Conservation (phyloP, 2,329 filamentous ascomycete species). For the Fusarium odoratissimum region DNA sequence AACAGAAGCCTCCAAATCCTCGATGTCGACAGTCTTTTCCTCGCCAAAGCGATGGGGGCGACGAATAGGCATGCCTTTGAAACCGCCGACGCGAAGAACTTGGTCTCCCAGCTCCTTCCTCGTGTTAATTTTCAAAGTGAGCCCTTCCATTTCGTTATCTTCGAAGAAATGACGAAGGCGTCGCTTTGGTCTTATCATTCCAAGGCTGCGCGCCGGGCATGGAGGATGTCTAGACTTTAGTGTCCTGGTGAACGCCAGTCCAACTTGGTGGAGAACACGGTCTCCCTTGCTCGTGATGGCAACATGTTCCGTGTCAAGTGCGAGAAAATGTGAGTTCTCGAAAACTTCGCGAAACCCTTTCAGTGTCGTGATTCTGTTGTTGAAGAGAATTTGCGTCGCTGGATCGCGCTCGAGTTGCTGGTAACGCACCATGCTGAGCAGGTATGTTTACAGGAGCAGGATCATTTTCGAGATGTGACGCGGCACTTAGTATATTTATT, state of each 20-base stretch:
- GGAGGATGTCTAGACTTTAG: not conserved
- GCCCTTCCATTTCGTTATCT: not conserved
- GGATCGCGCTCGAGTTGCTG: slow-evolving; percentile 43
- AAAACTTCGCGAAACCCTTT: not conserved
- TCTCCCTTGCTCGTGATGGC: slow-evolving; percentile 62
- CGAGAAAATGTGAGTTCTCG: slow-evolving; percentile 57
- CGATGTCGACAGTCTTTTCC: not conserved
- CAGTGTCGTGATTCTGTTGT: slow-evolving; percentile 16
- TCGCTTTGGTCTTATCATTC: not conserved
- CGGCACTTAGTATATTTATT: too few relatives aligned
- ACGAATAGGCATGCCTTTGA: slow-evolving; percentile 9
- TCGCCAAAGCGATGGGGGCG: slow-evolving; percentile 24
- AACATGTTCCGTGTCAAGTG: slow-evolving; percentile 65
- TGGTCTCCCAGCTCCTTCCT: not conserved
- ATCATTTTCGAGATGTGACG: too few relatives aligned
- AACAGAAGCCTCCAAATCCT: not conserved
- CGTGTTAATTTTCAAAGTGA: slow-evolving; percentile 14
- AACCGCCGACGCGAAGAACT: not conserved
- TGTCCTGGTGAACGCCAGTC: slow-evolving; percentile 14
- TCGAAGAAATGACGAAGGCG: slow-evolving; percentile 3
- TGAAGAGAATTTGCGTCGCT: slow-evolving; percentile 17
- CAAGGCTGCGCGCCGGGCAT: not conserved
- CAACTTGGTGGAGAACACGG: slow-evolving; percentile 34
- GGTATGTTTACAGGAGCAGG: too few relatives aligned
- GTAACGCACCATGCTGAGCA: slow-evolving; percentile 52